Evolutionary conservation across 129 eudicot species (phyloP).

Genomic region (Centella asiatica): DNA sequence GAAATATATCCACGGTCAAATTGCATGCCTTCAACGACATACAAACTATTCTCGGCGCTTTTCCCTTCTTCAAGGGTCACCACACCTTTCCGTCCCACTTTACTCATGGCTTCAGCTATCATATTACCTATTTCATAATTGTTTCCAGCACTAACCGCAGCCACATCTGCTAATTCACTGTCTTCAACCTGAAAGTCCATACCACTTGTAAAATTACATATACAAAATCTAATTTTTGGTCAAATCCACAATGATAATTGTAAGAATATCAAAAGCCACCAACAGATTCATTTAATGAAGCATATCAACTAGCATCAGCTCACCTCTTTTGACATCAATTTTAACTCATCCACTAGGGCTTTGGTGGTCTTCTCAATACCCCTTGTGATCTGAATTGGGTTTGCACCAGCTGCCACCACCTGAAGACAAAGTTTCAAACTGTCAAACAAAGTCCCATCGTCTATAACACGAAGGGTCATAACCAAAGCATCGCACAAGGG

Average conservation of each 20-base stretch:
- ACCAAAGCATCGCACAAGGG: too few species aligned
- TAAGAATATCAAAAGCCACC: neutral
- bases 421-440: slow-evolving; percentile 7
- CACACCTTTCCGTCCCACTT: slow-evolving; percentile 76
- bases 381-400: slow-evolving; percentile 44
- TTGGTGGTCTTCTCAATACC: slow-evolving; percentile 55
- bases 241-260: neutral
- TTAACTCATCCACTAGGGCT: slow-evolving; percentile 45
- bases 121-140: slow-evolving; percentile 59
- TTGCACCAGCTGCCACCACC: slow-evolving; percentile 84
- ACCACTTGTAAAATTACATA: neutral
- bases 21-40: slow-evolving; percentile 97
- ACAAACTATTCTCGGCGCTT: slow-evolving; percentile 41
- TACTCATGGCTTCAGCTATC: slow-evolving; percentile 82
- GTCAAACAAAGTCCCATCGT: neutral
- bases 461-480: neutral
- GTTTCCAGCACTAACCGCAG: slow-evolving; percentile 83
- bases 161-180: slow-evolving; percentile 74
- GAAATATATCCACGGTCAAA: slow-evolving; percentile 92
- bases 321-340: slow-evolving; percentile 58
- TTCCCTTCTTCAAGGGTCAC: slow-evolving; percentile 78
- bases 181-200: slow-evolving; percentile 49
- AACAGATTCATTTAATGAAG: neutral
- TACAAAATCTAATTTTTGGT: neutral
- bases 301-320: neutral